phyloP scores from a whole-genome alignment of 2,329 filamentous ascomycete genomes.

The Cadophora malorum region DNA sequence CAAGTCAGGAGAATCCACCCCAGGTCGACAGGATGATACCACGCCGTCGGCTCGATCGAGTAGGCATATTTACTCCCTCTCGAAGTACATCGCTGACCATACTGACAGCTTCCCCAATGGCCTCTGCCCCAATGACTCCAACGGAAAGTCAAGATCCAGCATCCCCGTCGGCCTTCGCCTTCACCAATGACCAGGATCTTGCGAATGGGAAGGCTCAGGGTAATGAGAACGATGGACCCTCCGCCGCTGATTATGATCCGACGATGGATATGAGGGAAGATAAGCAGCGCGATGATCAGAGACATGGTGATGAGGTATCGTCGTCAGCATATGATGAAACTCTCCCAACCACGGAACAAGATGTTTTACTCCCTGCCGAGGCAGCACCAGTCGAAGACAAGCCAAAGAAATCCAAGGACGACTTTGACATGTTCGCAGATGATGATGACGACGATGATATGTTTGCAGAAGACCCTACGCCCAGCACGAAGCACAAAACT shows the following conservation, averaged over 20 bases:
- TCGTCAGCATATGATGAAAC: conserved; percentile 65
- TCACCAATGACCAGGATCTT: conserved; percentile 71
- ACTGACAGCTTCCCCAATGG: conserved; percentile 38
- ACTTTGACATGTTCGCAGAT: conserved; percentile 89
- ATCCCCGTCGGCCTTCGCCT: conserved; percentile 57
- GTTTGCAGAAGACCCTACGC: conserved; percentile 60
- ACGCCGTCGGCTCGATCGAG: conserved; percentile 45
- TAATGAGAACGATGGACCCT: conserved; percentile 73
- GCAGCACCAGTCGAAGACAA: conserved; percentile 46
- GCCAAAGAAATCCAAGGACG: conserved; percentile 60
- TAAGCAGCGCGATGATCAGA: conserved; percentile 70
- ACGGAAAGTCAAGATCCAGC: conserved; percentile 41
- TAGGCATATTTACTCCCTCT: conserved; percentile 40
- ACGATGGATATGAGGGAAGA: conserved; percentile 89
- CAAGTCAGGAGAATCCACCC: conserved; percentile 43
- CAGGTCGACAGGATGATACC: conserved; percentile 38
- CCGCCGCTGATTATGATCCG: conserved; percentile 93
- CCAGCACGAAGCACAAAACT: conserved; percentile 47
- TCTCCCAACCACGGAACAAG: conserved; percentile 57
- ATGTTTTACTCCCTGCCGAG: conserved; percentile 52
- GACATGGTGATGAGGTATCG: conserved; percentile 62
- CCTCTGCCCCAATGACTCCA: conserved; percentile 47
- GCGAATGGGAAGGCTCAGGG: conserved; percentile 62
- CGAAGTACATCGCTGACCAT: conserved; percentile 29
- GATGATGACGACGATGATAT: conserved; percentile 73